Evolutionary conservation across 371 early-diverging fungal species (phyloP), one percentile per base, ranked within the genome.

Genomic region (Mortierella sp.): DNA sequence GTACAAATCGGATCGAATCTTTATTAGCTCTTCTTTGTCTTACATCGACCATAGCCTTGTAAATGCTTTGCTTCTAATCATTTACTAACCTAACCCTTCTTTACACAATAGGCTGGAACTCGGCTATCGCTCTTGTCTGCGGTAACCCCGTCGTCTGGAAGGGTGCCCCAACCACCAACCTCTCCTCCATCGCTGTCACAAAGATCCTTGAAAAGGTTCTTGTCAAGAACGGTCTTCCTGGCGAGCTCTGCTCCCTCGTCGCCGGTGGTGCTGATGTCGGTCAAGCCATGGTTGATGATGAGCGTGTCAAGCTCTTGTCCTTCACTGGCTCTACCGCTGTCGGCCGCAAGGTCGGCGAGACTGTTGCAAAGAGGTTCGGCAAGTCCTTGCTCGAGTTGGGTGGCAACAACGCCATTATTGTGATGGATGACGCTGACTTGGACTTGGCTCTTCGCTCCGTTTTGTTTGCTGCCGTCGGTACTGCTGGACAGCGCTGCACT

Each of bases 401-500:
- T 55, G 98, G 98, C 29, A 98, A 98, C 89, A 98, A 98, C 72
- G 97, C 98, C 51, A 93, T 98, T 61, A 91, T 97, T 55, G 96
- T 96, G 45, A 94, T 93, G 82, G 92, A 93, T 29, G 98, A 98
- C 69, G 97, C 97, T n/a, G 96, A 98, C 78, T 70, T 97, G 26
- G 96, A 97, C 59, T 84, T 98, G 54, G 98, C 98, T 8, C 87
- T 97, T 12, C 91, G 96, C 43, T 90, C 96, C 13, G 91, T 95
- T 59, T 85, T 98, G 53, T 98, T 98, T 86, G 97, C 98, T 19
- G 97, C 98, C 22, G 98, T 98, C 9, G 98, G 98, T 43, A 98
- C 98, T 28, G 95, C 97, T 51, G 98, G 98, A 29, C 98, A 98
- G 85, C 87, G 98, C 37, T 98, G 98, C 85, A 98, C 98, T 1